Conservation (phyloP, 2,329 filamentous ascomycete species). For the Colletotrichum nymphaeae region DNA sequence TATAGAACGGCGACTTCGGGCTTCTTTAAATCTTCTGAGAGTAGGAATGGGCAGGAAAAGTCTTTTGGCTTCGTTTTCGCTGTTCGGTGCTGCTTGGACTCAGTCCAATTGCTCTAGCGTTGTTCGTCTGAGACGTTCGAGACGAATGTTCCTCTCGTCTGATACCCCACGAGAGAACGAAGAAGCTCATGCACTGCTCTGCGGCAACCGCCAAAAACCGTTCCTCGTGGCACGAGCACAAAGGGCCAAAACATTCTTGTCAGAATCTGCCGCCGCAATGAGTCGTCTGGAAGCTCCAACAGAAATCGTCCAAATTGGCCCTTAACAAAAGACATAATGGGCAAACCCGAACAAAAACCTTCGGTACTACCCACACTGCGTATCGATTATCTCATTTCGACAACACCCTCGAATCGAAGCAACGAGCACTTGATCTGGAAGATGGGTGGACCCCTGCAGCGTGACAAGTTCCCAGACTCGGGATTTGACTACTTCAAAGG, state of each 20-base stretch:
- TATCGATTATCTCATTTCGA: background rate
- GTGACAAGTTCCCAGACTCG: background rate
- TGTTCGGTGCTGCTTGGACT: background rate
- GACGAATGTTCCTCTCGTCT: background rate
- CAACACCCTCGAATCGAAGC: background rate
- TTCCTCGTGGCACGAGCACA: background rate
- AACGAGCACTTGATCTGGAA: background rate
- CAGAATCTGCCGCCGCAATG: background rate
- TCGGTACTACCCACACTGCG: background rate
- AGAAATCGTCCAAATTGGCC: background rate
- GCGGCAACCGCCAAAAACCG: background rate
- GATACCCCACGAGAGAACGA: background rate
- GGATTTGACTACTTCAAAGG: background rate
- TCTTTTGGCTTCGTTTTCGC: background rate
- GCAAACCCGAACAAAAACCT: background rate
- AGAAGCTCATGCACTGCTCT: background rate
- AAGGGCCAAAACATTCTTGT: background rate
- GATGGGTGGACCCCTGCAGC: background rate
- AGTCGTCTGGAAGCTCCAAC: background rate
- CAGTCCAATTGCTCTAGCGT: background rate
- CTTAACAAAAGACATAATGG: background rate
- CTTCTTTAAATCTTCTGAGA: background rate
- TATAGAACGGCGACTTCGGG: background rate
- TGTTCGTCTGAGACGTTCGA: background rate
- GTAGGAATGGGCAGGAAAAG: background rate